phyloP scores from a whole-genome alignment of 768 basidiomycete species.

The Lactifluus rugatus region DNA sequence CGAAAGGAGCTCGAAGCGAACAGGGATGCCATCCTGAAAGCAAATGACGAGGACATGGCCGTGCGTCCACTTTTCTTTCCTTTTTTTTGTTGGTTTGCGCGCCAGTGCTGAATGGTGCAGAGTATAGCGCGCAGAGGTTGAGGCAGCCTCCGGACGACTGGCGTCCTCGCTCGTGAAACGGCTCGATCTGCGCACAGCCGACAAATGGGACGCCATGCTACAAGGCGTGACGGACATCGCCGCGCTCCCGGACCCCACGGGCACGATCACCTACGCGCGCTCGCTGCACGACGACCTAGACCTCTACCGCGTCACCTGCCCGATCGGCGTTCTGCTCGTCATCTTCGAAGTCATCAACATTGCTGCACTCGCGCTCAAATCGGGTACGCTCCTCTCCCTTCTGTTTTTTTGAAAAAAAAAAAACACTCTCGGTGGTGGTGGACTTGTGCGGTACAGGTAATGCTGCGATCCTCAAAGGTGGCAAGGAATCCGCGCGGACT shows the following conservation, averaged over 20 bases:
- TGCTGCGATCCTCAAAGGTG: constrained; percentile 94
- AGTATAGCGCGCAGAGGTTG: constrained; percentile 68
- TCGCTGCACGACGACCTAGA: constrained; percentile 81
- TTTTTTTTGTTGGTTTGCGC: too few relatives aligned
- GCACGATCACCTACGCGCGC: constrained; percentile 79
- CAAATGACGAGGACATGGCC: constrained; percentile 70
- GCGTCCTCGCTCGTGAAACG: constrained; percentile 76
- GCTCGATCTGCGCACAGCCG: constrained; percentile 64
- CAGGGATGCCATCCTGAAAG: constrained; percentile 62
- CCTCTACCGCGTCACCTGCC: constrained; percentile 89
- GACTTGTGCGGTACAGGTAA: constrained; percentile 50
- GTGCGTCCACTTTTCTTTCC: constrained; percentile 33
- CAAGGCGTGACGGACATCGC: constrained; percentile 86
- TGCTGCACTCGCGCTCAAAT: constrained; percentile 91
- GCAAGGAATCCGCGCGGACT: constrained; percentile 87
- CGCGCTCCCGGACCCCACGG: constrained; percentile 76
- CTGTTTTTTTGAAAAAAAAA: too few relatives aligned
- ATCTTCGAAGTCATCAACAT: constrained; percentile 99
- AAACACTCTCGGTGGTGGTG: too few relatives aligned
- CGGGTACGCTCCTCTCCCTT: constrained; percentile 42
- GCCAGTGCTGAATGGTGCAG: constrained; percentile 32
- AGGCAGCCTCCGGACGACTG: constrained; percentile 59
- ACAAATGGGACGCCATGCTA: constrained; percentile 94
- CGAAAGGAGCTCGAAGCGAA: constrained; percentile 50
- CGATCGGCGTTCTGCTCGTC: constrained; percentile 90